Evolutionary conservation across 768 basidiomycete species (phyloP).

Genomic region (Suillus cothurnatus): DNA sequence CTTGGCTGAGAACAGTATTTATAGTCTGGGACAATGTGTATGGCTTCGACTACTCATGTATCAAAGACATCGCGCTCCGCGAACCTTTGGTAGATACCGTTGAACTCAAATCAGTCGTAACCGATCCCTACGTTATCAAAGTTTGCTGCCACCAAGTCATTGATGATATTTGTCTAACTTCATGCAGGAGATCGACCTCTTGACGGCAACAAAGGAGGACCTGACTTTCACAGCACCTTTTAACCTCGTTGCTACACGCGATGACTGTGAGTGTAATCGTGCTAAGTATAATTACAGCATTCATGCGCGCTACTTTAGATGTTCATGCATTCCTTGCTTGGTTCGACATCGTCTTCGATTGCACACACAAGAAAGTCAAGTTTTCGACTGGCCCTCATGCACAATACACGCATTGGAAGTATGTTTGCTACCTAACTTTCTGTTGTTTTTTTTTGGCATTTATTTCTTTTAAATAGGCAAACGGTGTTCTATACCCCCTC

Average conservation of each 20-base stretch:
- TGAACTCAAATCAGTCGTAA: conserved; percentile 92
- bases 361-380: conserved; percentile 92
- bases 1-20: conserved; percentile 6
- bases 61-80: conserved; percentile 96
- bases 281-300: conserved; percentile 2
- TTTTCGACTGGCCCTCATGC: conserved; percentile 99
- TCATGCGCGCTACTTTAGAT: conserved; percentile 49
- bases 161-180: conserved; percentile 8
- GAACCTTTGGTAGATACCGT: conserved; percentile 99
- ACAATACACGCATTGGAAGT: conserved; percentile 97
- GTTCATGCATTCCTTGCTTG: conserved; percentile 98
- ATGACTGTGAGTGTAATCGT: conserved; percentile 74
- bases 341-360: conserved; percentile 97
- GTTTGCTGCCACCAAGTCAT: conserved; percentile 39
- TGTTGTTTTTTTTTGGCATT: neutral
- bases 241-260: conserved; percentile 76
- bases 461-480: conserved; percentile 53
- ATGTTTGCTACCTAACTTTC: conserved; percentile 34
- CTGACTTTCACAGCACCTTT: conserved; percentile 85
- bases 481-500: conserved; percentile 96
- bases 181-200: conserved; percentile 82
- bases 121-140: conserved; percentile 89
- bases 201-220: conserved; percentile 94
- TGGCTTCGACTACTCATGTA: conserved; percentile 99
- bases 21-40: conserved; percentile 99